Conservation (phyloP, 352 stramenopile genomes). For the Globisporangium carolinianum region DNA sequence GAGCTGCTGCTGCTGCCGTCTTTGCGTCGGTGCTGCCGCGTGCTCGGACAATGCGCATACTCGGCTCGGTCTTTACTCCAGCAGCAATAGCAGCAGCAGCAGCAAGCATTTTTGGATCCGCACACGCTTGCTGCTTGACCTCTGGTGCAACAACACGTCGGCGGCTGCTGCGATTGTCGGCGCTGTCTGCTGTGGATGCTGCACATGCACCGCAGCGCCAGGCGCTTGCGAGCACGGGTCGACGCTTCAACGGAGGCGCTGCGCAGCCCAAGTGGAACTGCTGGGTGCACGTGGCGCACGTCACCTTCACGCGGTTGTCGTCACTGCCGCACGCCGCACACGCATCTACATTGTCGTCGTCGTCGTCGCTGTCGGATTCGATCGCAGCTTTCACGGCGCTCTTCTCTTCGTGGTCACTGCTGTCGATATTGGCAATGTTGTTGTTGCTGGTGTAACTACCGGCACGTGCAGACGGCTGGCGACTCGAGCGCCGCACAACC, state of each 20-base stretch:
- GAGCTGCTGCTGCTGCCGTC: background rate
- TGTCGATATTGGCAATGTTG: background rate
- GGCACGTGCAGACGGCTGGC: background rate
- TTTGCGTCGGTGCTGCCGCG: background rate
- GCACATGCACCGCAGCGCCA: conserved; percentile 42
- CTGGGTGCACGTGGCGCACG: conserved; percentile 29
- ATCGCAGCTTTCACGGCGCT: background rate
- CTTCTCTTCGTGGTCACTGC: background rate
- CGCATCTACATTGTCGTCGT: conserved; percentile 1
- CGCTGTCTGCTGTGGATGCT: background rate
- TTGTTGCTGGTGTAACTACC: background rate
- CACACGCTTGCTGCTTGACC: background rate
- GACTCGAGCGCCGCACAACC: conserved; percentile 4
- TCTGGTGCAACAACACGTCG: background rate
- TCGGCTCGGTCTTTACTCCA: background rate
- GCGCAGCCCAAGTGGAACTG: conserved; percentile 54
- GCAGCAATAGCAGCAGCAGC: background rate
- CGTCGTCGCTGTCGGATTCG: conserved; percentile 1
- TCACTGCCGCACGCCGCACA: conserved; percentile 36
- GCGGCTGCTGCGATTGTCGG: background rate
- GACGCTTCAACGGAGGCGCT: conserved; percentile 38
- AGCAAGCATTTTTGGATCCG: too few relatives aligned
- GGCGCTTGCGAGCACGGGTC: conserved; percentile 21
- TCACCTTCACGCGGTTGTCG: conserved; percentile 36
- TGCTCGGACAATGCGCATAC: too few relatives aligned